Evolutionary conservation across 768 basidiomycete species (phyloP).

Genomic region (Mrakia gelida): DNA sequence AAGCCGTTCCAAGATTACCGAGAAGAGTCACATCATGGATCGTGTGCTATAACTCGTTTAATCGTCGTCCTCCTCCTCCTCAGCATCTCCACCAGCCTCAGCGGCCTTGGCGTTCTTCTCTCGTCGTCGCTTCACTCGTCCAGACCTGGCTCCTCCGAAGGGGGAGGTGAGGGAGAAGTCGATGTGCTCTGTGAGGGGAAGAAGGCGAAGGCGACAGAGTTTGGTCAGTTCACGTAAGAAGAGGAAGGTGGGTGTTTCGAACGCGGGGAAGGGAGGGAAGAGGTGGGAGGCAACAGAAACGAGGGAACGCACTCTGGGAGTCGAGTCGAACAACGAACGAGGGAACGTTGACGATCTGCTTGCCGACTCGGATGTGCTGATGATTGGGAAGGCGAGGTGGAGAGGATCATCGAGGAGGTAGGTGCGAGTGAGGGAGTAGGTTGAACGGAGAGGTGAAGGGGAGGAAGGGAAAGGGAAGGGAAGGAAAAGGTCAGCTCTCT

Average conservation of each 20-base stretch:
- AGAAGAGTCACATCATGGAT: constrained; percentile 9
- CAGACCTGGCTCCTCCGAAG: constrained; percentile 83
- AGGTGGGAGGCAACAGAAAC: background rate
- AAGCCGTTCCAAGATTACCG: background rate
- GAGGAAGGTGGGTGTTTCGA: background rate
- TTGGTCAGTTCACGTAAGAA: background rate
- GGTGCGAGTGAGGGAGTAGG: background rate
- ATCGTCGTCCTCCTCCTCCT: constrained; percentile 71
- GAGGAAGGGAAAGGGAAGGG: background rate
- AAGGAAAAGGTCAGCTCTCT: background rate
- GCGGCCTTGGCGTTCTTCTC: constrained; percentile 86
- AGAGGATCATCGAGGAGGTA: background rate
- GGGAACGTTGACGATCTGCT: constrained; percentile 97
- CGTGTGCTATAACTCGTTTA: constrained; percentile 32
- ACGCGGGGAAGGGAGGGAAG: background rate
- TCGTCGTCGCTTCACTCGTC: constrained; percentile 79
- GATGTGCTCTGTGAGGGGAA: constrained; percentile 60
- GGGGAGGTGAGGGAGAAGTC: constrained; percentile 97
- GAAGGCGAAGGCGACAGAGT: background rate
- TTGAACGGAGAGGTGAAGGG: background rate
- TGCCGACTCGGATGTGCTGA: constrained; percentile 61
- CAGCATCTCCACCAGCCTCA: constrained; percentile 75
- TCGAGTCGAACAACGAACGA: constrained; percentile 99
- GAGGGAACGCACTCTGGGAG: constrained; percentile 64
- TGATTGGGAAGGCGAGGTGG: constrained; percentile 13